Evolutionary conservation across 1,284 basidiomycete genomes (phyloP).

Genomic region (Trichosporon ovoides): DNA sequence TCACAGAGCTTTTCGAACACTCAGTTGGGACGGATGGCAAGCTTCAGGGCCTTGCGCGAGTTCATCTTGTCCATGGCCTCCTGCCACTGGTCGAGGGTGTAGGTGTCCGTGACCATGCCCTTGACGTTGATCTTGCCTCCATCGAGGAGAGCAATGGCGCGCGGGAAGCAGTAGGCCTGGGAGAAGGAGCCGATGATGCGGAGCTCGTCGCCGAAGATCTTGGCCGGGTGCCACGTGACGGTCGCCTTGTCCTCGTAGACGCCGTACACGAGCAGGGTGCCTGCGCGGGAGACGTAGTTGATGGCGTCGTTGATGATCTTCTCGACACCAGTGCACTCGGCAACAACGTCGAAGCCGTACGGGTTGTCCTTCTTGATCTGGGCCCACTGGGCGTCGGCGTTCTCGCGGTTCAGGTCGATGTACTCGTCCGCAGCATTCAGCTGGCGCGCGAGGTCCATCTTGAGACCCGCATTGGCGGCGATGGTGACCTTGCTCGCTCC

Average conservation of each 20-base stretch:
- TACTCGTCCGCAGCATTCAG: slow-evolving; percentile 73
- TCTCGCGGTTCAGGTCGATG: slow-evolving; percentile 68
- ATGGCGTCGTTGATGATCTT: slow-evolving; percentile 72
- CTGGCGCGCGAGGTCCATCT: slow-evolving; percentile 72
- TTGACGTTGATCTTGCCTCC: slow-evolving; percentile 73
- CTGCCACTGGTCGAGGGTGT: slow-evolving; percentile 70
- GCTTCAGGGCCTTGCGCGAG: slow-evolving; percentile 49
- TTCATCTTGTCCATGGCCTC: slow-evolving; percentile 78
- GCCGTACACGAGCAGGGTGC: slow-evolving; percentile 53
- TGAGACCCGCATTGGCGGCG: slow-evolving; percentile 77
- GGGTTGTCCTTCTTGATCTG: slow-evolving; percentile 71
- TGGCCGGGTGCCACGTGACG: slow-evolving; percentile 75
- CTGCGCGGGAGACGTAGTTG: slow-evolving; percentile 67
- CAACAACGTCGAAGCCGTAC: slow-evolving; percentile 81
- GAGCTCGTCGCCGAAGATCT: slow-evolving; percentile 82
- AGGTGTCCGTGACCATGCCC: slow-evolving; percentile 75
- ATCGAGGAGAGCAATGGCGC: slow-evolving; percentile 80
- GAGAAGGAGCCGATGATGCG: slow-evolving; percentile 79
- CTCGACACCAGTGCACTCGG: slow-evolving; percentile 79
- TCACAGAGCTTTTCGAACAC: too few species aligned
- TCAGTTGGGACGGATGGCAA: slow-evolving; percentile 42
- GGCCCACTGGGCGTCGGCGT: slow-evolving; percentile 72
- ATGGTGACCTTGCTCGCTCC: slow-evolving; percentile 69
- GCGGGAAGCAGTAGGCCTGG: slow-evolving; percentile 78
- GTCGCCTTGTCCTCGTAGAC: slow-evolving; percentile 64